Conservation (phyloP, 2,329 filamentous ascomycete genomes). For the Pseudogymnoascus sp. region DNA sequence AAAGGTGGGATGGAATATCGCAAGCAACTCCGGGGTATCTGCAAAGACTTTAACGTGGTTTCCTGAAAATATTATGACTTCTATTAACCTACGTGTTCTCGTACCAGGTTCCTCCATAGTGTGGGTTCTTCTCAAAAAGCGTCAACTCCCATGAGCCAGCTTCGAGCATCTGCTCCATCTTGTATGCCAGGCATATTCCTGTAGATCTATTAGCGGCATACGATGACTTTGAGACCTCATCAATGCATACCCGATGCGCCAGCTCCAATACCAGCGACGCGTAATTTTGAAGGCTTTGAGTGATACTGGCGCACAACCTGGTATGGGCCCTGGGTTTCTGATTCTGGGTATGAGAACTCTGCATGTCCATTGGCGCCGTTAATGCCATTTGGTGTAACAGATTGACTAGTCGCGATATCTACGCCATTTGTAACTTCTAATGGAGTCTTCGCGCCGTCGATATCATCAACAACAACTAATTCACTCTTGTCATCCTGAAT, state of each 20-base stretch:
- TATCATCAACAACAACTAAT: not conserved
- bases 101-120: constrained; percentile 46
- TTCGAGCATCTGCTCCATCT: constrained; percentile 15
- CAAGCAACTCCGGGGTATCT: constrained; percentile 47
- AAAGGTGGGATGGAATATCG: constrained; percentile 22
- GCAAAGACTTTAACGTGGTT: not conserved
- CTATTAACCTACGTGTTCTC: constrained; percentile 34
- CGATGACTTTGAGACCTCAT: not conserved
- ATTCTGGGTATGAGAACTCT: not conserved
- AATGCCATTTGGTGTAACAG: not conserved
- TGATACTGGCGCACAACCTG: constrained; percentile 11
- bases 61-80: not conserved
- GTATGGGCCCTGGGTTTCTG: not conserved
- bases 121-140: constrained; percentile 38
- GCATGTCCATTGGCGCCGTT: not conserved
- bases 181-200: constrained; percentile 18
- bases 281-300: constrained; percentile 16
- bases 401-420: no score
- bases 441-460: not conserved
- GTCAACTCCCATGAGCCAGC: constrained; percentile 29
- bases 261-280: constrained; percentile 18
- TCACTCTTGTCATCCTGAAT: not conserved
- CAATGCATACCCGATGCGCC: constrained; percentile 13
- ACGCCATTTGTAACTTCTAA: not conserved
- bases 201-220: not conserved